A percentile compares a stretch with the other conserved stretches of the same genome.
phyloP scores from a whole-genome alignment of 495 filamentous ascomycete genomes.

The Tuber umbilicatum region DNA sequence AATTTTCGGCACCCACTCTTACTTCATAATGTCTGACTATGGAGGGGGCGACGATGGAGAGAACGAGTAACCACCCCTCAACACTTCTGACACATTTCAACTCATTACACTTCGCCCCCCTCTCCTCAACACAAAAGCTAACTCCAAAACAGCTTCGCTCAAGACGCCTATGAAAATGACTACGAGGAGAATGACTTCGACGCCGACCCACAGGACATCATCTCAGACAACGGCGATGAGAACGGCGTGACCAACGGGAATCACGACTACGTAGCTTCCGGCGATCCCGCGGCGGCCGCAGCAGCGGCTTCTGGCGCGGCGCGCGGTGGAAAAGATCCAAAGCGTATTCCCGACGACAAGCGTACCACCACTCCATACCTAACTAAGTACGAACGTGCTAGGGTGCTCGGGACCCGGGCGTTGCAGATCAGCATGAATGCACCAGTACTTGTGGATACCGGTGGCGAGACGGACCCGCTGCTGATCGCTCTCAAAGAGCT shows the following conservation, averaged over 20 bases:
- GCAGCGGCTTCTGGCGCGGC: constrained; percentile 50
- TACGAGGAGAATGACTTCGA: constrained; percentile 58
- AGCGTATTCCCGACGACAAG: constrained; percentile 82
- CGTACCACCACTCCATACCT: constrained; percentile 94
- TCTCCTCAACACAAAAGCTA: not conserved
- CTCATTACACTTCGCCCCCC: constrained; percentile 7
- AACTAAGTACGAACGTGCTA: constrained; percentile 96
- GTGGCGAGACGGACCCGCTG: constrained; percentile 94
- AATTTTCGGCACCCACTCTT: not conserved
- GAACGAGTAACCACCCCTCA: constrained; percentile 42
- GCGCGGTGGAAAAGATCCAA: constrained; percentile 61
- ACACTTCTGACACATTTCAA: constrained; percentile 1
- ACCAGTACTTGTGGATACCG: constrained; percentile 89
- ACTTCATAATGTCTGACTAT: constrained; percentile 31
- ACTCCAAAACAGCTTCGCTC: constrained; percentile 32
- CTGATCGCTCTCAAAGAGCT: constrained; percentile 97
- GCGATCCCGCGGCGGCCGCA: constrained; percentile 64
- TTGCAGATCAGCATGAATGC: constrained; percentile 99
- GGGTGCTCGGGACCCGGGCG: constrained; percentile 85
- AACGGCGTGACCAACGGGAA: constrained; percentile 49
- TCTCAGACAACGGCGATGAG: constrained; percentile 43
- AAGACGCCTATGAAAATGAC: constrained; percentile 52
- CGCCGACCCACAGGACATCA: constrained; percentile 53
- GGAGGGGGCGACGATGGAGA: constrained; percentile 33
- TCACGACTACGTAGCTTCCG: constrained; percentile 60